Percentiles rank a stretch among this genome's conserved stretches.
Evolutionary conservation across 2,329 filamentous ascomycete species (phyloP).

Genomic region (Cercospora berteroae): DNA sequence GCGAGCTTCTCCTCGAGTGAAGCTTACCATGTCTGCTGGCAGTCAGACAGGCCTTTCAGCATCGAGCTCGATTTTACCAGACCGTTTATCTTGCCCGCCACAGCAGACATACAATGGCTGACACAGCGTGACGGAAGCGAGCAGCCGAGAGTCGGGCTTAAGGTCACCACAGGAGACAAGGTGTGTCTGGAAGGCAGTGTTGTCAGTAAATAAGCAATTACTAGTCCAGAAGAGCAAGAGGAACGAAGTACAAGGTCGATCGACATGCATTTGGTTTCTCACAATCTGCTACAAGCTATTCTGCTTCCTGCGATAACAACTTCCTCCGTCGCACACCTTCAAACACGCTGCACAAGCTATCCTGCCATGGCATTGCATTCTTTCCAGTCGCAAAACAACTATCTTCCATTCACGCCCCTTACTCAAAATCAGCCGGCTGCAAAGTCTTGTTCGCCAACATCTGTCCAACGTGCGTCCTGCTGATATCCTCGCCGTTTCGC

Average conservation of each 20-base stretch:
- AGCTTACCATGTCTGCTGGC: constrained; percentile 8
- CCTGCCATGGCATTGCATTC: neutral
- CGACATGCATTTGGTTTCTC: neutral
- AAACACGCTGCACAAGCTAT: neutral
- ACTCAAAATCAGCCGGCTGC: neutral
- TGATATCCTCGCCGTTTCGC: constrained; percentile 27
- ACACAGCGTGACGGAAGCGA: neutral
- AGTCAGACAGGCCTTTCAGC: neutral
- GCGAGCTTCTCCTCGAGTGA: neutral
- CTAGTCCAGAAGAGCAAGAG: neutral
- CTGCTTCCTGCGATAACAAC: neutral
- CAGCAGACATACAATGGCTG: constrained; percentile 4
- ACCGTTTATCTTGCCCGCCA: constrained; percentile 15
- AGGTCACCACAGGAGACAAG: constrained; percentile 2
- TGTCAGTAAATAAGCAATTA: neutral
- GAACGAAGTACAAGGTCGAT: neutral
- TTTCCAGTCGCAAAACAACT: neutral
- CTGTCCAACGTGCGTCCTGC: constrained; percentile 31
- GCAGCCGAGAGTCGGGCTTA: neutral
- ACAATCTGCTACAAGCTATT: neutral
- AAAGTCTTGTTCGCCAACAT: constrained; percentile 20
- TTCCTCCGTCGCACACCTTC: neutral
- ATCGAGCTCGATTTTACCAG: constrained; percentile 16
- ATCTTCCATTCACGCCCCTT: neutral
- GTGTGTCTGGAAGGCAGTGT: constrained; percentile 5